phyloP scores from a whole-genome alignment of 2,329 filamentous ascomycete genomes.

The Hymenotorrendiella dingleyae region DNA sequence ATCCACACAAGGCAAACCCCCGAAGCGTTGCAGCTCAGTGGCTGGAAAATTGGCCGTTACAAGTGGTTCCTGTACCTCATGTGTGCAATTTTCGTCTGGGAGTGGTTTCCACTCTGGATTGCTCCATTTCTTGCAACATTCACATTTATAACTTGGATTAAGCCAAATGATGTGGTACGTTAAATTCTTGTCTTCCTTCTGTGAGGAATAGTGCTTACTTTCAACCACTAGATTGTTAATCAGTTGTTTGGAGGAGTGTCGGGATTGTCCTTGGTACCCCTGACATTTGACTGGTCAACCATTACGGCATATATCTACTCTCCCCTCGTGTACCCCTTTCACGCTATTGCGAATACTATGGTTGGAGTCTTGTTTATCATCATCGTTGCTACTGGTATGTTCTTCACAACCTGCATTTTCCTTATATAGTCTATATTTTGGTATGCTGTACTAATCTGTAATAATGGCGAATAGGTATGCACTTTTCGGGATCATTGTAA shows the following conservation, averaged over 20 bases:
- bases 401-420: too few relatives aligned
- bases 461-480: too few relatives aligned
- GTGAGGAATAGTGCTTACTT: too few relatives aligned
- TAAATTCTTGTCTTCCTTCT: too few relatives aligned
- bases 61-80: slow-evolving; percentile 40
- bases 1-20: slow-evolving; percentile 8
- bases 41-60: slow-evolving; percentile 44
- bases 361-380: slow-evolving; percentile 55
- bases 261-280: slow-evolving; percentile 61
- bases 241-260: slow-evolving; percentile 65
- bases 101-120: slow-evolving; percentile 45
- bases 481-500: slow-evolving; percentile 60
- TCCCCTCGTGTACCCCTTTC: slow-evolving; percentile 32
- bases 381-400: slow-evolving; percentile 42
- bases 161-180: slow-evolving; percentile 58
- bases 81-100: slow-evolving; percentile 40
- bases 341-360: slow-evolving; percentile 51
- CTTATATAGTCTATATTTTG: too few relatives aligned
- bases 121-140: slow-evolving; percentile 52
- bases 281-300: slow-evolving; percentile 74
- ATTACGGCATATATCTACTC: slow-evolving; percentile 35
- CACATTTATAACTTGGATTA: slow-evolving; percentile 66
- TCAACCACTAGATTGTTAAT: too few relatives aligned
- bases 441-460: too few relatives aligned
- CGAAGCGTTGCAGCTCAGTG: slow-evolving; percentile 35